Percentiles rank a stretch among this genome's conserved stretches.
phyloP scores from a whole-genome alignment of 768 basidiomycete species.

The Auricularia sp. region DNA sequence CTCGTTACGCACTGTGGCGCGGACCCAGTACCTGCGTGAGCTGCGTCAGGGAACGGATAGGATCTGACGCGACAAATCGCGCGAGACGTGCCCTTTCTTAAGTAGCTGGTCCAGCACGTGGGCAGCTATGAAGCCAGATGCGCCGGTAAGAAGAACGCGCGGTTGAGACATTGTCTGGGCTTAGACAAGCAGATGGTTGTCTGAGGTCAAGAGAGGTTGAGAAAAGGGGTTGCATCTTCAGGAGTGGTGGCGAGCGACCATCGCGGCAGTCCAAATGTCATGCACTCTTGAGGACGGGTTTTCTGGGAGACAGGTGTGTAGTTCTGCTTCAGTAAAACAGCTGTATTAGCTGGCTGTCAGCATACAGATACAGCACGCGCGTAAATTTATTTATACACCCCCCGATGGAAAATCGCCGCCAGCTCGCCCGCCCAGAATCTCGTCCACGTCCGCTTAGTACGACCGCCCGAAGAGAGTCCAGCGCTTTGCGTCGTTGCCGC shows the following conservation, averaged over 20 bases:
- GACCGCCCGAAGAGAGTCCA: slow-evolving; percentile 96
- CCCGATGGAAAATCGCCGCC: neutral
- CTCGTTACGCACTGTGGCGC: slow-evolving; percentile 6
- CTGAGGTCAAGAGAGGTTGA: no score
- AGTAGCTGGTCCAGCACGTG: neutral
- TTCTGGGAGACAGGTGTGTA: no score
- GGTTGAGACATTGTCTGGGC: no score
- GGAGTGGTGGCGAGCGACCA: no score
- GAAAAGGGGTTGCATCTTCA: no score
- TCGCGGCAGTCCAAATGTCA: no score
- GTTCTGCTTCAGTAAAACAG: no score
- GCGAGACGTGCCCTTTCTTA: neutral
- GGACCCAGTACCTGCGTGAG: neutral
- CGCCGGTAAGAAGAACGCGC: slow-evolving; percentile 5
- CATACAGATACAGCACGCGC: no score
- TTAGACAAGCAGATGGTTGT: no score
- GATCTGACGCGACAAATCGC: neutral
- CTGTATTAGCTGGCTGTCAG: no score
- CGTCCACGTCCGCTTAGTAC: slow-evolving; percentile 32
- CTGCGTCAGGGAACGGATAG: neutral
- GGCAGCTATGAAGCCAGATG: slow-evolving; percentile 7
- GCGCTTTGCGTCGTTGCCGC: slow-evolving; percentile 79
- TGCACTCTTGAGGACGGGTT: no score
- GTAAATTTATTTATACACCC: no score
- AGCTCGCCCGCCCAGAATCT: neutral